Percentiles rank a stretch among this genome's conserved stretches.
phyloP scores from a whole-genome alignment of 768 basidiomycete genomes.

The Tricholoma matsutake region DNA sequence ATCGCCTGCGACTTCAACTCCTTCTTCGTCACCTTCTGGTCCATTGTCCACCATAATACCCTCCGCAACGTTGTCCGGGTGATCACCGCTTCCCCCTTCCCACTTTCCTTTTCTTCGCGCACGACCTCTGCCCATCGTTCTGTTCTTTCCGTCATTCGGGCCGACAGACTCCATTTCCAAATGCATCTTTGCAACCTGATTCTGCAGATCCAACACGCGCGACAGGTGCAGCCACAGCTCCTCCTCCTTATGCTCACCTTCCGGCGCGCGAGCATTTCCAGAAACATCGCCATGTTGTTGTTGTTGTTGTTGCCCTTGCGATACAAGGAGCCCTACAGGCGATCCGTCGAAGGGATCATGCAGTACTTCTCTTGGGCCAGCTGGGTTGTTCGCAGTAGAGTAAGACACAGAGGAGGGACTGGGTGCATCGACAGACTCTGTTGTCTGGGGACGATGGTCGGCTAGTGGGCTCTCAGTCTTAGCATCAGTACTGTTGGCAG shows the following conservation, averaged over 20 bases:
- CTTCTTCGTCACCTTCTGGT: constrained; percentile 46
- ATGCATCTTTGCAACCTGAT: constrained; percentile 70
- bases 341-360: constrained; percentile 51
- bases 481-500: constrained; percentile 9
- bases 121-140: constrained; percentile 35
- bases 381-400: constrained; percentile 6
- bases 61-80: constrained; percentile 5
- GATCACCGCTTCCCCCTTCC: constrained; percentile 9
- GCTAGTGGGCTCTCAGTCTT: constrained; percentile 3
- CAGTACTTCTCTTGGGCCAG: constrained; percentile 13
- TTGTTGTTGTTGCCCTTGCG: constrained; percentile 9
- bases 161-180: constrained; percentile 72
- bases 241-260: constrained; percentile 39
- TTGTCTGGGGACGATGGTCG: not conserved
- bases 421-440: constrained; percentile 1
- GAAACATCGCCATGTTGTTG: constrained; percentile 8
- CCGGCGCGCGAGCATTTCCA: constrained; percentile 8
- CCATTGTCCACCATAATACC: constrained; percentile 23
- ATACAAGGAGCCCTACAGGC: constrained; percentile 35
- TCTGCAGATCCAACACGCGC: constrained; percentile 68
- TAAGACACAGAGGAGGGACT: not conserved
- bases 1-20: constrained; percentile 46
- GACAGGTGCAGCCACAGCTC: constrained; percentile 68
- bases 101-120: constrained; percentile 21
- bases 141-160: constrained; percentile 27